Base-by-base conservation (phyloP, 1,284 basidiomycete genomes). In the Phellinidium pouzarii region DNA sequence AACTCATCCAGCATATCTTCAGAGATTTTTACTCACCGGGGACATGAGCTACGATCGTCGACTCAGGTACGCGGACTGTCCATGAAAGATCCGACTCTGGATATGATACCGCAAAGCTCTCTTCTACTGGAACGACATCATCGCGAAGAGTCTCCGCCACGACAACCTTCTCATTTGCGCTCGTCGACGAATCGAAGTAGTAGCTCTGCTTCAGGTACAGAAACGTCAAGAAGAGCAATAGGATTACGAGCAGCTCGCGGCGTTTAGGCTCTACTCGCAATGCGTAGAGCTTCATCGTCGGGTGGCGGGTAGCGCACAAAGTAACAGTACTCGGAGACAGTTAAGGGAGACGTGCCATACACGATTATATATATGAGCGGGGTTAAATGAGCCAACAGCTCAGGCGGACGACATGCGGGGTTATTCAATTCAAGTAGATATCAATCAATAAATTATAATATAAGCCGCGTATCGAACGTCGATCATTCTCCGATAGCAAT, bases 1-100 rank as follows among this genome's bases (percentile, higher is more conserved):
- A 31, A n/a, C n/a, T n/a, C n/a, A n/a, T n/a, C n/a, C 12, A 7
- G 7, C 29, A 7, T 31, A 31, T 12, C 6, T 7, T 7, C 8
- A 14, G 4, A 14, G 8, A 38, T 17, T 17, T 12, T 37, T 40
- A 56, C 54, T 45, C 46, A 52, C 54, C 50, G 1, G 54, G 44
- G 25, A 45, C 37, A 44, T 56, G 54, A 8, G 34, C 45, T 9
- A 56, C 38, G 19, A 56, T 43, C 44, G 17, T 43, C 23, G 50
- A 52, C 44, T 56, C 54, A 25, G 54, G 50, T 25, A 52, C 22
- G 20, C 34, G 25, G 12, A 6, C 20, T 8, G 27, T 31, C 50
- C 50, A 52, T 9, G 49, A 38, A 5, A 50, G 42, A n/a, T 29
- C 27, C 25, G 48, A 25, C 19, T 55, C 49, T 42, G 48, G 48